Percentiles rank a stretch among this genome's conserved stretches.
These are phyloP conservation scores for Tieghemostelium lacteum DNA, from an alignment of 78 protist species.

Conservation along the genomic window DNA sequence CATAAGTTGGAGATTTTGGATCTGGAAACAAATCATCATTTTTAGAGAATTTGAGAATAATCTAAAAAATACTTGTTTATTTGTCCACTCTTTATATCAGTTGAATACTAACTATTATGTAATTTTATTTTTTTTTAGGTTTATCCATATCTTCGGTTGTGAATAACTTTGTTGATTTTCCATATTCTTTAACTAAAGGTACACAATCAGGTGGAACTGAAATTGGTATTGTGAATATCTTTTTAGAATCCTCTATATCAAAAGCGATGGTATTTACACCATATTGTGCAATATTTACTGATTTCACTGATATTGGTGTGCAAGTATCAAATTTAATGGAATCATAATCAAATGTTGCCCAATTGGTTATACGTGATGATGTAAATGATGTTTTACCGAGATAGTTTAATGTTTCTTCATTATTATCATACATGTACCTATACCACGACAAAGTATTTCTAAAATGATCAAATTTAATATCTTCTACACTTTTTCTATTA, in stretches of 20 bases:
- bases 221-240: neutral
- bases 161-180: neutral
- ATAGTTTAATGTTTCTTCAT: neutral
- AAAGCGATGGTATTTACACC: neutral
- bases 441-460: neutral
- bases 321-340: neutral
- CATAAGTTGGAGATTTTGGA: too few relatives aligned
- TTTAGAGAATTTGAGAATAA: too few relatives aligned
- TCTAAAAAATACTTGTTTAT: too few relatives aligned
- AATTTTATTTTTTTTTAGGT: too few relatives aligned
- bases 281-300: neutral
- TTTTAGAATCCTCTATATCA: neutral
- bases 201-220: neutral
- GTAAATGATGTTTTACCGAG: neutral
- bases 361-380: neutral
- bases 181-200: neutral
- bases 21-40: too few relatives aligned
- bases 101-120: too few relatives aligned
- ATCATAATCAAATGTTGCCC: slow-evolving; percentile 25
- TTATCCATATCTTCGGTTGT: too few relatives aligned
- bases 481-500: slow-evolving; percentile 2
- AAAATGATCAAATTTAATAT: neutral
- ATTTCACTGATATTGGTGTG: neutral
- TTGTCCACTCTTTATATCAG: too few relatives aligned
- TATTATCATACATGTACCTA: neutral